These are phyloP conservation scores for Cubamyces lactineus DNA, from an alignment of 768 basidiomycete genomes.

Conservation along the genomic window DNA sequence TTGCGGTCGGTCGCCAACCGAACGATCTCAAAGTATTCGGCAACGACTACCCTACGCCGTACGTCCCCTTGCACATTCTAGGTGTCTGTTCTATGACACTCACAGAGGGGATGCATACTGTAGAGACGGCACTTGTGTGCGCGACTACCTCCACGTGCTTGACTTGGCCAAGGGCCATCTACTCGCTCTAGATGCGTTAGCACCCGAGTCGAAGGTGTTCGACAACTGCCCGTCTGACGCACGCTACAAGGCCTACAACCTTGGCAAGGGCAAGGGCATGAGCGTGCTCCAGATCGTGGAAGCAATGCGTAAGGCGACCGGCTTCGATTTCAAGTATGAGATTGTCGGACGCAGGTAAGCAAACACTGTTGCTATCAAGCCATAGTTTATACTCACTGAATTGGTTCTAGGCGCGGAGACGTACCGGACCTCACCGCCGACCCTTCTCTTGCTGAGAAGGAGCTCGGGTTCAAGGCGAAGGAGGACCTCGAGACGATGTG, in stretches of 20 bases:
- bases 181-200: conserved; percentile 85
- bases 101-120: background rate
- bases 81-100: background rate
- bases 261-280: conserved; percentile 91
- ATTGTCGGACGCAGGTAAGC: conserved; percentile 88
- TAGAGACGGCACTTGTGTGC: conserved; percentile 97
- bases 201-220: conserved; percentile 62
- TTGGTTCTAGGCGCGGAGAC: conserved; percentile 76
- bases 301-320: conserved; percentile 92
- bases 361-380: background rate
- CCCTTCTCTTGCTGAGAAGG: conserved; percentile 86
- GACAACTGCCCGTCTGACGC: conserved; percentile 52
- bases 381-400: conserved; percentile 3
- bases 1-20: conserved; percentile 87
- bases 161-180: conserved; percentile 96
- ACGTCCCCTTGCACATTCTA: conserved; percentile 15
- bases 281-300: conserved; percentile 93
- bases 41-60: conserved; percentile 96
- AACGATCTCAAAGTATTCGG: conserved; percentile 77
- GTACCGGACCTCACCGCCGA: conserved; percentile 97
- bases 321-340: conserved; percentile 86
- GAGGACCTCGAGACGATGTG: conserved; percentile 91
- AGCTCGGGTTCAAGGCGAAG: conserved; percentile 89
- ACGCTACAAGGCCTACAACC: conserved; percentile 93
- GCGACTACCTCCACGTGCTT: conserved; percentile 91